A percentile compares a stretch with the other conserved stretches of the same genome.
Conservation (phyloP, 345 rosid species). For the Salix udensis region DNA sequence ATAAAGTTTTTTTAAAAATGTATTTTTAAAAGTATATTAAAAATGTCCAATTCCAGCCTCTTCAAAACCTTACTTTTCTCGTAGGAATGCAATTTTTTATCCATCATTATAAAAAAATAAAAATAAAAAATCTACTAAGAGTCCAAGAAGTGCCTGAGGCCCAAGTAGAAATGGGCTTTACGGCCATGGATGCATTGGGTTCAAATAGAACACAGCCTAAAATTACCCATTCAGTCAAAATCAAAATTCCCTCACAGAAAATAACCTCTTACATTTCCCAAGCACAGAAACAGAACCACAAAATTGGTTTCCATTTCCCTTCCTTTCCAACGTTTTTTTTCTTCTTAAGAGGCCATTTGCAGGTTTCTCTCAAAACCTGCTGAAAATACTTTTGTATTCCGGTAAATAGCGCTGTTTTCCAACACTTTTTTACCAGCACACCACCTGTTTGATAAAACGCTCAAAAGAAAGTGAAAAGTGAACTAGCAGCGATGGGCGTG, state of each 20-base stretch:
- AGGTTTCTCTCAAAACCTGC: background rate
- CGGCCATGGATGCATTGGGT: background rate
- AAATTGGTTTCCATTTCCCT: background rate
- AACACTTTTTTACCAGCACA: background rate
- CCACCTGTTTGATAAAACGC: background rate
- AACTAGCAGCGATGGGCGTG: background rate
- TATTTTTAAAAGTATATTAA: no score
- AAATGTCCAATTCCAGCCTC: no score
- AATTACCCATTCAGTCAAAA: background rate
- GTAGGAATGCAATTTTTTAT: background rate
- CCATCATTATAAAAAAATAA: background rate
- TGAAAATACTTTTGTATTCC: background rate
- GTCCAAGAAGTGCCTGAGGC: background rate
- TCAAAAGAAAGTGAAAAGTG: background rate
- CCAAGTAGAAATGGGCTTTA: background rate
- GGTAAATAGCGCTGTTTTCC: fast-evolving
- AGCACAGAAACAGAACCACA: background rate
- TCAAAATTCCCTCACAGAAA: background rate
- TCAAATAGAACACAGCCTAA: background rate
- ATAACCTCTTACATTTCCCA: background rate
- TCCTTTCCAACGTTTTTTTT: background rate
- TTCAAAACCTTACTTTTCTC: no score
- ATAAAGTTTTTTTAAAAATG: no score
- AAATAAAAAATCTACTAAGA: background rate
- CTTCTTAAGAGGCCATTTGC: background rate